These are phyloP conservation scores for Lentinula sp. DNA, from an alignment of 768 basidiomycete species.

Conservation along the genomic window DNA sequence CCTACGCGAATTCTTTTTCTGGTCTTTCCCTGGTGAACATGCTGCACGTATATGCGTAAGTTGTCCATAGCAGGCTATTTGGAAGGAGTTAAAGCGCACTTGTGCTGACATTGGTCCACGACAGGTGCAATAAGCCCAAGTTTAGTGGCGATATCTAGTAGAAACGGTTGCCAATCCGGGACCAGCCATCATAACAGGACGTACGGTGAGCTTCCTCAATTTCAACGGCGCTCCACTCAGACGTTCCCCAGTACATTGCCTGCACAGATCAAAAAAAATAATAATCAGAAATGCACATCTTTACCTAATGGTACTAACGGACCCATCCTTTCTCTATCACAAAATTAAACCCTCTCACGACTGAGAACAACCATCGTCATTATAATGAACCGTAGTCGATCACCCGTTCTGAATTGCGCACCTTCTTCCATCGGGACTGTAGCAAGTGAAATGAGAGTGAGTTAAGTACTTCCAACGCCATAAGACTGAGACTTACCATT, in stretches of 20 bases:
- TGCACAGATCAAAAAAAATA: constrained; percentile 13
- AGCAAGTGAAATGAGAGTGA: too few species aligned
- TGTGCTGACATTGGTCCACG: constrained; percentile 72
- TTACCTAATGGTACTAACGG: neutral
- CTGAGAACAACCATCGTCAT: neutral
- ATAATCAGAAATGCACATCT: neutral
- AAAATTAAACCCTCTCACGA: constrained; percentile 76
- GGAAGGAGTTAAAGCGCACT: constrained; percentile 29
- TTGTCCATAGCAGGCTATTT: neutral
- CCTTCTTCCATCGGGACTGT: constrained; percentile 63
- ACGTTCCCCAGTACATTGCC: constrained; percentile 72
- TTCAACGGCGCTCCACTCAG: constrained; percentile 70
- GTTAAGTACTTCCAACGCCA: neutral
- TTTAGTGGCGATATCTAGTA: constrained; percentile 56
- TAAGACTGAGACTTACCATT: constrained; percentile 29
- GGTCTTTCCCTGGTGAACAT: constrained; percentile 76
- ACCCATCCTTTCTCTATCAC: constrained; percentile 72
- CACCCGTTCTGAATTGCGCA: neutral
- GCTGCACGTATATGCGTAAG: constrained; percentile 23
- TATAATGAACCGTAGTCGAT: neutral
- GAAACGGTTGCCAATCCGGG: constrained; percentile 4
- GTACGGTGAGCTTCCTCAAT: constrained; percentile 62
- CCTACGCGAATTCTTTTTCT: constrained; percentile 73
- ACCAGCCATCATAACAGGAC: constrained; percentile 20
- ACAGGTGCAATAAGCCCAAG: constrained; percentile 65